Conservation (phyloP, 1,139 yeast genomes). For the Zygoascus meyerae region DNA sequence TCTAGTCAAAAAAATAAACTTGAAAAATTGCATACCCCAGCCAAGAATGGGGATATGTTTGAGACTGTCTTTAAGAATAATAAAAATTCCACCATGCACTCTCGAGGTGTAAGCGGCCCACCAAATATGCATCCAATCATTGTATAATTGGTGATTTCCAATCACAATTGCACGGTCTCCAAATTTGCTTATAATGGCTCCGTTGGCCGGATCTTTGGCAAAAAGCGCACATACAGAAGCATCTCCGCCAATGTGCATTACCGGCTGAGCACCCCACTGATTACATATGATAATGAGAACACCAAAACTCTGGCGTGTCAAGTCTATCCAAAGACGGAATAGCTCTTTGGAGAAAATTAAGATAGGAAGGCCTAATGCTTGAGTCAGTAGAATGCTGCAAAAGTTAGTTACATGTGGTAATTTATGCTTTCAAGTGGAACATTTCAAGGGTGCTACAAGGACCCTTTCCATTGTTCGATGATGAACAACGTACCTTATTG, state of each 20-base stretch:
- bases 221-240: slow-evolving; percentile 27
- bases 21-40: slow-evolving; percentile 75
- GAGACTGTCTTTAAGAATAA: slow-evolving; percentile 75
- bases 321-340: slow-evolving; percentile 32
- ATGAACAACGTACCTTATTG: slow-evolving; percentile 13
- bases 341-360: slow-evolving; percentile 21
- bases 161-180: slow-evolving; percentile 52
- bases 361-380: slow-evolving; percentile 29
- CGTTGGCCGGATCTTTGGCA: slow-evolving; percentile 9
- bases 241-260: slow-evolving; percentile 33
- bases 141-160: slow-evolving; percentile 87
- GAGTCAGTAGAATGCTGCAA: slow-evolving; percentile 23
- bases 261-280: slow-evolving; percentile 33
- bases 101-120: slow-evolving; percentile 68
- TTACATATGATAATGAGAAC: slow-evolving; percentile 29
- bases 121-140: slow-evolving; percentile 95
- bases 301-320: slow-evolving; percentile 37
- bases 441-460: not conserved
- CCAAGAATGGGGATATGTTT: slow-evolving; percentile 73
- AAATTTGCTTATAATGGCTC: slow-evolving; percentile 21
- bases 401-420: slow-evolving; percentile 4
- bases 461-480: too few relatives aligned
- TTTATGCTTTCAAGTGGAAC: too few relatives aligned
- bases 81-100: slow-evolving; percentile 58
- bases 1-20: slow-evolving; percentile 74